Evolutionary conservation across 208 protist species (phyloP).

Genomic region (Leishmania amazonensis): DNA sequence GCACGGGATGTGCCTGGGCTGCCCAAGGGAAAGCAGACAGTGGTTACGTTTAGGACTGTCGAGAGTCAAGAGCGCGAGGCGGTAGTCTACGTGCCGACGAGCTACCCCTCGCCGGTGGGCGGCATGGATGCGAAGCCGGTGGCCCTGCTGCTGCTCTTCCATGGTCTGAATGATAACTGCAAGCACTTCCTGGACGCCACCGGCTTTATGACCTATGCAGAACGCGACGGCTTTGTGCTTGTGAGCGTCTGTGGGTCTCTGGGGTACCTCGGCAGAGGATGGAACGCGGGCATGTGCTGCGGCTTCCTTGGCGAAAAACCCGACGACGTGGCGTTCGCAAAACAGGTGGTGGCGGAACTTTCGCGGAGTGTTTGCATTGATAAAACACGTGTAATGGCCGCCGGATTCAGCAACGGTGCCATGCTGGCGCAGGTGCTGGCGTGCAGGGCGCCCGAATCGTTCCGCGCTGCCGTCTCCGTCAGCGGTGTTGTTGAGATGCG

Average conservation of each 20-base stretch:
- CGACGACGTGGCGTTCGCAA: conserved; percentile 57
- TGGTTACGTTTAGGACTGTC: conserved; percentile 38
- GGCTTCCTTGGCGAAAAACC: conserved; percentile 53
- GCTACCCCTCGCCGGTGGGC: conserved; percentile 5
- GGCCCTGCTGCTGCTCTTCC: conserved; percentile 60
- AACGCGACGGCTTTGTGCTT: conserved; percentile 53
- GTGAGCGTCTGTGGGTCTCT: conserved; percentile 63
- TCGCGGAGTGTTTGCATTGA: conserved; percentile 41
- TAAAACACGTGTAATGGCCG: conserved; percentile 45
- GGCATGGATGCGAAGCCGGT: conserved; percentile 1
- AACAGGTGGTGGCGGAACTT: conserved; percentile 35
- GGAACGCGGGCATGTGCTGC: conserved; percentile 79
- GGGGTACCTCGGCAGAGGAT: conserved; percentile 60
- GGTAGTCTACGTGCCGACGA: conserved; percentile 48
- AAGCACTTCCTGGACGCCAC: conserved; percentile 53
- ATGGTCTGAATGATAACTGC: conserved; percentile 74
- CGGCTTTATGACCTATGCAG: conserved; percentile 53
- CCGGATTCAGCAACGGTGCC: conserved; percentile 85
- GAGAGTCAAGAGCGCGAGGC: conserved; percentile 34
- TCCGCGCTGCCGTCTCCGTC: conserved; percentile 59
- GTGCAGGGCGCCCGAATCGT: conserved; percentile 42
- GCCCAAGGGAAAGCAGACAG: conserved; percentile 29
- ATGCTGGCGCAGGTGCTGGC: conserved; percentile 76
- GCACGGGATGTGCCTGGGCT: conserved; percentile 15
- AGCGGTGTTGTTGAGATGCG: conserved; percentile 63